A percentile compares a stretch with the other conserved stretches of the same genome.
phyloP scores from a whole-genome alignment of 2,329 filamentous ascomycete species.

The Colletotrichum kahawae region DNA sequence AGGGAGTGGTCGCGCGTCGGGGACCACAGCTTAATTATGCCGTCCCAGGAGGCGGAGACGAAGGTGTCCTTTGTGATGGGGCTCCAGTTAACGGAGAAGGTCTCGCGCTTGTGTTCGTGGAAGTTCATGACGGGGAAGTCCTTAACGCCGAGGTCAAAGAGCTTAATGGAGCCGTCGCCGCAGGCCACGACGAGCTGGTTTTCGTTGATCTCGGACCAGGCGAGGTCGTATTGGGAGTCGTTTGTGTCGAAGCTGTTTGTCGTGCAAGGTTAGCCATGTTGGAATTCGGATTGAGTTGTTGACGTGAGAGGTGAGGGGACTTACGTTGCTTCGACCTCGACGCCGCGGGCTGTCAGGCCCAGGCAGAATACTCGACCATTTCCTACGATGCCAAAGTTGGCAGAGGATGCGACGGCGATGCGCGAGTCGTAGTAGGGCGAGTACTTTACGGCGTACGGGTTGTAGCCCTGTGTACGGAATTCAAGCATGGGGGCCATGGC shows the following conservation, averaged over 20 bases:
- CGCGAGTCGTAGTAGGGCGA: conserved; percentile 97
- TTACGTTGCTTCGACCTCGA: conserved; percentile 83
- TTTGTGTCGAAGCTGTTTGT: conserved; percentile 87
- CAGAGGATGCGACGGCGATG: conserved; percentile 86
- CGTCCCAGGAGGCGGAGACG: conserved; percentile 92
- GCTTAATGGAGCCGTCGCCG: conserved; percentile 92
- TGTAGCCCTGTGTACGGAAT: conserved; percentile 91
- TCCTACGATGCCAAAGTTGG: conserved; percentile 96
- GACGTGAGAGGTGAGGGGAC: conserved; percentile 19
- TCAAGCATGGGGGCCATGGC: conserved; percentile 76
- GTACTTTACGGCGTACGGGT: conserved; percentile 97
- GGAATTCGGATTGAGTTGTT: background rate
- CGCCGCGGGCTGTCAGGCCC: conserved; percentile 80
- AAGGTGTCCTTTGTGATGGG: conserved; percentile 90
- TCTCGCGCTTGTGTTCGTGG: conserved; percentile 91
- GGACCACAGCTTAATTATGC: conserved; percentile 95
- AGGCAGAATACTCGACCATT: conserved; percentile 91
- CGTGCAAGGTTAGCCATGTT: background rate
- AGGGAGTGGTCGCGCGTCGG: conserved; percentile 77
- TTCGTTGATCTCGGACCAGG: conserved; percentile 96
- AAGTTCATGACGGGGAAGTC: conserved; percentile 91
- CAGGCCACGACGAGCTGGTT: conserved; percentile 90
- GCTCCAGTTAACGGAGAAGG: conserved; percentile 93
- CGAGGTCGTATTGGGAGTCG: conserved; percentile 92
- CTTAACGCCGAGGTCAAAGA: conserved; percentile 84